These are phyloP conservation scores for Fallopia convolvulus DNA, from an alignment of 148 eudicot species.

Conservation along the genomic window DNA sequence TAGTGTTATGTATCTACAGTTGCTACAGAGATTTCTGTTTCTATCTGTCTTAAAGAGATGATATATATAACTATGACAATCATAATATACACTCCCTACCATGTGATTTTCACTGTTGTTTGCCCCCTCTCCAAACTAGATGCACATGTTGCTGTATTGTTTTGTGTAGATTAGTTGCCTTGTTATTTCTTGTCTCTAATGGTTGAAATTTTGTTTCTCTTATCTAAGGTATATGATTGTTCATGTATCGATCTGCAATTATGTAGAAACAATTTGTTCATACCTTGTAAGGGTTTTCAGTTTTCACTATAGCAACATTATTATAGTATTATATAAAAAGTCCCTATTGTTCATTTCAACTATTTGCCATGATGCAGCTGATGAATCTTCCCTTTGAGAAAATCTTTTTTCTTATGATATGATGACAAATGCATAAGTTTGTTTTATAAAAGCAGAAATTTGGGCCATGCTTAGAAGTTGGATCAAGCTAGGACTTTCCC, in stretches of 20 bases:
- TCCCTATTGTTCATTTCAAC: no score
- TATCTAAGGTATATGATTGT: background rate
- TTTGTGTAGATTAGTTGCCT: background rate
- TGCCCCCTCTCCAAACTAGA: background rate
- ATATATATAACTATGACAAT: background rate
- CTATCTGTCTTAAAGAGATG: no score
- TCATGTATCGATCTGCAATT: background rate
- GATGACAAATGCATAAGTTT: background rate
- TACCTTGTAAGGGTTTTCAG: background rate
- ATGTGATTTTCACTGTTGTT: background rate
- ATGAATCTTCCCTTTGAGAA: no score
- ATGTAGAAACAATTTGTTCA: background rate
- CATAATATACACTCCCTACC: background rate
- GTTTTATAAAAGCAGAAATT: background rate
- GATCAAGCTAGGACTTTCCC: no score
- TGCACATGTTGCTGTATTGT: background rate
- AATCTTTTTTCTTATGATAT: background rate
- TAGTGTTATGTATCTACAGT: background rate
- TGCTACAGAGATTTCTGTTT: background rate
- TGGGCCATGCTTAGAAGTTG: background rate
- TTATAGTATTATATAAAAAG: background rate
- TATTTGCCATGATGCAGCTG: no score
- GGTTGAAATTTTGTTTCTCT: background rate
- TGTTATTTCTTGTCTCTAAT: background rate
- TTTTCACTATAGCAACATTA: background rate